Evolutionary conservation across 495 filamentous ascomycete genomes (phyloP).

Genomic region (Chaetomium tenue): DNA sequence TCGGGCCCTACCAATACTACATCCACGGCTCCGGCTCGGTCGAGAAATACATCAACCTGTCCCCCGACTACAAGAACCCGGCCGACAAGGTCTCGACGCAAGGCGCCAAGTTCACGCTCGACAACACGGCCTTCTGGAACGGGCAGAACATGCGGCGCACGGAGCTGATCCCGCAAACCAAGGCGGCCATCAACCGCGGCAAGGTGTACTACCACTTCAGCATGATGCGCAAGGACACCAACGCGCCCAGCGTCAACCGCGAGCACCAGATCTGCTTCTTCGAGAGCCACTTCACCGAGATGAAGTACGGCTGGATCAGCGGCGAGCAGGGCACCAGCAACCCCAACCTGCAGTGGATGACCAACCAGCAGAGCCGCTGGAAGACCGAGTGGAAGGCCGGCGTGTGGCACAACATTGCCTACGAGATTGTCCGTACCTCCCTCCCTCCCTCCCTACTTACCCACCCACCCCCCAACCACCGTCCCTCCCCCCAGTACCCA

Average conservation of each 20-base stretch:
- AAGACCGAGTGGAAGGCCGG: constrained; percentile 50
- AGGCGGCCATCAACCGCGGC: constrained; percentile 57
- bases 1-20: constrained; percentile 71
- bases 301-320: constrained; percentile 64
- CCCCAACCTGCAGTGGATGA: constrained; percentile 48
- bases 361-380: constrained; percentile 45
- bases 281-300: constrained; percentile 71
- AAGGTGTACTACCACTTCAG: constrained; percentile 70
- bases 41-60: constrained; percentile 59
- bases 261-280: constrained; percentile 79
- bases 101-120: constrained; percentile 67
- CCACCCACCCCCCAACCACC: constrained; percentile 19
- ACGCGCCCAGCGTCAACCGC: constrained; percentile 57
- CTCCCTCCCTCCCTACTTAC: constrained; percentile 41
- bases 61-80: constrained; percentile 61
- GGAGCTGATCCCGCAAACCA: constrained; percentile 69
- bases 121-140: constrained; percentile 60
- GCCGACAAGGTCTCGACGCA: constrained; percentile 59
- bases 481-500: constrained; percentile 49
- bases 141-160: constrained; percentile 56
- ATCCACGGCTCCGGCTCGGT: constrained; percentile 61
- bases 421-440: constrained; percentile 46
- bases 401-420: constrained; percentile 77
- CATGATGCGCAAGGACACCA: constrained; percentile 56
- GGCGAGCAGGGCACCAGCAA: constrained; percentile 56